Evolutionary conservation across 1,284 basidiomycete genomes (phyloP), one percentile per base, ranked within the genome.

Genomic region (Heliocybe sulcata): DNA sequence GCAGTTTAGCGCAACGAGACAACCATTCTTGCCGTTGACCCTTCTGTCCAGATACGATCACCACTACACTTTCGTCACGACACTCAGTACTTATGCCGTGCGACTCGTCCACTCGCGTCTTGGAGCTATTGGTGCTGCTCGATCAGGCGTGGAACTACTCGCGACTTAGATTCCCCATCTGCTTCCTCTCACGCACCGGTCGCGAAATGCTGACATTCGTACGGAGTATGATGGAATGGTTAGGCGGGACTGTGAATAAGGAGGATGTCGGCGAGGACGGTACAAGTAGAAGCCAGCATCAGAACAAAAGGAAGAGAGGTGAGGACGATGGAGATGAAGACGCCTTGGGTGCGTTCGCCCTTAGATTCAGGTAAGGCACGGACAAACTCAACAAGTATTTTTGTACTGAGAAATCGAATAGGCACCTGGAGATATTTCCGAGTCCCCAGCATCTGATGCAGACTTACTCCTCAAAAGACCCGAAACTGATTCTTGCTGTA

Each of bases 191-290:
- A 56, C 80, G 87, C 31, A 96, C 93, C 1, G 94, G 90, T 1
- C 85, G 88, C 59, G 96, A 99, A 69, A 96, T 98, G 85, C 74
- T 98, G 35, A 90, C 92, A 1, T 94, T 96, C 63, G 92, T 97
- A 16, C 77, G 94, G 55, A 96, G 92, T 76, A 90, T 99, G 86
- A 96, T 98, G 83, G 97, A 98, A 69, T 99, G 96, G 95, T 86
- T 98, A 63, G 94, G 95, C 14, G 93, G 94, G 8, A 92, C 92
- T 1, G 87, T 97, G 58, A 92, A 86, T 62, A 92, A 92, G 65
- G 89, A 92, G 63, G 90, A 93, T 57, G 85, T 90, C 0, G 90
- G 89, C 2, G 89, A 91, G 65, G 87, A 89, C 25, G 81, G 80
- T 1, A 72, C 71, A 52, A 66, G 75, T 8, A 71, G 64, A 59